phyloP scores from a whole-genome alignment of 2,329 filamentous ascomycete species.

The Stachybotrys echinatus region DNA sequence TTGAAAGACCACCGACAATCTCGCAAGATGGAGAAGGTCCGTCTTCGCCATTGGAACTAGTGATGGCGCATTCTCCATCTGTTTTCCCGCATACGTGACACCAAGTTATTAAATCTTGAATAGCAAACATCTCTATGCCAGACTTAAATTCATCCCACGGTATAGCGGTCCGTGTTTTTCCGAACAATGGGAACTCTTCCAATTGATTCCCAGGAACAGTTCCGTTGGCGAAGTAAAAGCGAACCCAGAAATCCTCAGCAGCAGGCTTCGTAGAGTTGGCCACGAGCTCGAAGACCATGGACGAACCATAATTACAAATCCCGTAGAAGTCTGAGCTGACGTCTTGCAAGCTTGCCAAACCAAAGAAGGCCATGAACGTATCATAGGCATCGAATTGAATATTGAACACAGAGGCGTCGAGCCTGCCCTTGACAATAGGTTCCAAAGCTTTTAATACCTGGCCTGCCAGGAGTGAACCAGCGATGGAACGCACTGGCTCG shows the following conservation, averaged over 20 bases:
- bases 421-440: conserved; percentile 37
- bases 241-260: conserved; percentile 56
- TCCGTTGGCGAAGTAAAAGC: conserved; percentile 37
- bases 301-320: conserved; percentile 77
- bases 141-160: conserved; percentile 64
- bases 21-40: conserved; percentile 12
- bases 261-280: conserved; percentile 50
- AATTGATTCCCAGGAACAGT: conserved; percentile 45
- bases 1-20: conserved; percentile 49
- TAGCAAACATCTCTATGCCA: conserved; percentile 60
- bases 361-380: conserved; percentile 60
- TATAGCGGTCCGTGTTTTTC: conserved; percentile 34
- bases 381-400: conserved; percentile 58
- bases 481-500: conserved; percentile 57
- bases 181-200: not conserved
- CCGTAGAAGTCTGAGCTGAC: conserved; percentile 62
- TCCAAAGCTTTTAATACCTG: conserved; percentile 50
- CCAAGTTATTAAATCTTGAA: conserved; percentile 63
- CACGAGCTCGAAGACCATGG: conserved; percentile 72
- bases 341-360: conserved; percentile 45
- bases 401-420: conserved; percentile 33
- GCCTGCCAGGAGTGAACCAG: conserved; percentile 51
- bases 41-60: conserved; percentile 13
- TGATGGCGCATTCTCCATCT: conserved; percentile 56
- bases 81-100: conserved; percentile 71